These are phyloP conservation scores for Candida boleticola DNA, from an alignment of 805 yeast species.

Conservation along the genomic window DNA sequence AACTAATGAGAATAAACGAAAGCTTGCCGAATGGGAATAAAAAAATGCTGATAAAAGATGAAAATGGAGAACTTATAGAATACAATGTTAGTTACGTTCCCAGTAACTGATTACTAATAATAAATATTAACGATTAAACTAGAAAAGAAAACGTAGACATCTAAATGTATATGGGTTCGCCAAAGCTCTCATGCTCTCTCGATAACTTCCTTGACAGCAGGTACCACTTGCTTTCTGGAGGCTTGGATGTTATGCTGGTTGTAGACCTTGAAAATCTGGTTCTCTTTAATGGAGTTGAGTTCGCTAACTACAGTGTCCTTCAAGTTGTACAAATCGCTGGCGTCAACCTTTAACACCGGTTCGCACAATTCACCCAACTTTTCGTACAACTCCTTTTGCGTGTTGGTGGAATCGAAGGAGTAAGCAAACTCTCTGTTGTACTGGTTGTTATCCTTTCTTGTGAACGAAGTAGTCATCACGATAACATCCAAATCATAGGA, in stretches of 20 bases:
- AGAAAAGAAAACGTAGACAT: background rate
- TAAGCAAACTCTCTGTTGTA: slow-evolving; percentile 37
- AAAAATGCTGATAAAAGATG: slow-evolving; percentile 14
- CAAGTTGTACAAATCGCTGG: slow-evolving; percentile 19
- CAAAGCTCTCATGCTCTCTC: slow-evolving; percentile 12
- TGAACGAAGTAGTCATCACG: slow-evolving; percentile 38
- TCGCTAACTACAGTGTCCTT: slow-evolving; percentile 8
- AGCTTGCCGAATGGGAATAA: slow-evolving; percentile 18
- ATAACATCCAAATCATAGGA: slow-evolving; percentile 25
- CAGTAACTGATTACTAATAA: background rate
- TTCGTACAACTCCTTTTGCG: slow-evolving; percentile 11
- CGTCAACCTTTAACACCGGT: slow-evolving; percentile 22
- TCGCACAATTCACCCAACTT: slow-evolving; percentile 18
- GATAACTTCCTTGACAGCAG: slow-evolving; percentile 41
- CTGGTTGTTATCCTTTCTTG: slow-evolving; percentile 27
- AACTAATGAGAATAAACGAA: slow-evolving; percentile 15
- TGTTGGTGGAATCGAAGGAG: slow-evolving; percentile 13
- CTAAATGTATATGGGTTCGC: background rate
- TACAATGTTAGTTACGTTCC: slow-evolving; percentile 26
- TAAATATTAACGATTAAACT: background rate
- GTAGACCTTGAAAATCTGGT: slow-evolving; percentile 24
- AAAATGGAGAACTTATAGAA: slow-evolving; percentile 5
- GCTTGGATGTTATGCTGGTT: slow-evolving; percentile 56
- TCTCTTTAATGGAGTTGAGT: background rate
- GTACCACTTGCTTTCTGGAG: slow-evolving; percentile 87